Conservation (phyloP, 179 eudicot species). For the Silene vulgaris region DNA sequence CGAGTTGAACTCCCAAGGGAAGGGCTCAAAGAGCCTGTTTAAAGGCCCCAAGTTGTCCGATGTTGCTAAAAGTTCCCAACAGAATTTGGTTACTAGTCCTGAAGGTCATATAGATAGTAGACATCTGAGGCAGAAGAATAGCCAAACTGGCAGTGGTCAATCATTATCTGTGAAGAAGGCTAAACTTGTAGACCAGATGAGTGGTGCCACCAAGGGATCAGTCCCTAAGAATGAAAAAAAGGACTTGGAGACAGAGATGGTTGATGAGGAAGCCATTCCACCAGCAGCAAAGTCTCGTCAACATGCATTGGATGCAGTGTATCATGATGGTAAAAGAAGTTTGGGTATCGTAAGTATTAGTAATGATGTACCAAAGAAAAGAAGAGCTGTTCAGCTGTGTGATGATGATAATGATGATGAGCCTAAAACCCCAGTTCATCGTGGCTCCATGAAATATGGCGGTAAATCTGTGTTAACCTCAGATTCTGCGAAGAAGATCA, state of each 20-base stretch:
- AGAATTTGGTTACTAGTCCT: slow-evolving; percentile 25
- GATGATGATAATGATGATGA: slow-evolving; percentile 66
- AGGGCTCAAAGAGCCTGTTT: slow-evolving; percentile 29
- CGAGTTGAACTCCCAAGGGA: slow-evolving; percentile 30
- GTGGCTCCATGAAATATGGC: slow-evolving; percentile 32
- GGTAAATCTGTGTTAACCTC: slow-evolving; percentile 27
- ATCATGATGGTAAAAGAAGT: slow-evolving; percentile 31
- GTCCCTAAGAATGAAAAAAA: slow-evolving; percentile 32
- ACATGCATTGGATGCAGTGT: slow-evolving; percentile 35
- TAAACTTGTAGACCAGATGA: slow-evolving; percentile 34
- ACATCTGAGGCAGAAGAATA: slow-evolving; percentile 30
- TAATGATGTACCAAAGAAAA: slow-evolving; percentile 39
- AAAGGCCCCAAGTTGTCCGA: slow-evolving; percentile 32
- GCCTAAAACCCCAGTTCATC: slow-evolving; percentile 82
- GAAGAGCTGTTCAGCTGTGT: slow-evolving; percentile 71
- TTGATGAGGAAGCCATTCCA: slow-evolving; percentile 42
- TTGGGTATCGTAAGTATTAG: slow-evolving; percentile 25
- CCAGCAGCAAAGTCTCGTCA: slow-evolving; percentile 49
- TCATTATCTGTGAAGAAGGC: slow-evolving; percentile 36
- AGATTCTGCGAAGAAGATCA: slow-evolving; percentile 28
- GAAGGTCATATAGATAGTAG: slow-evolving; percentile 33
- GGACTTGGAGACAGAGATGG: slow-evolving; percentile 23
- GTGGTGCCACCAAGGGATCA: slow-evolving; percentile 34
- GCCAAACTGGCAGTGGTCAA: slow-evolving; percentile 33
- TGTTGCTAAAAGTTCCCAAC: slow-evolving; percentile 25